Evolutionary conservation across 805 yeast species (phyloP), one percentile per base, ranked within the genome.

Genomic region (Wickerhamiella azyma): DNA sequence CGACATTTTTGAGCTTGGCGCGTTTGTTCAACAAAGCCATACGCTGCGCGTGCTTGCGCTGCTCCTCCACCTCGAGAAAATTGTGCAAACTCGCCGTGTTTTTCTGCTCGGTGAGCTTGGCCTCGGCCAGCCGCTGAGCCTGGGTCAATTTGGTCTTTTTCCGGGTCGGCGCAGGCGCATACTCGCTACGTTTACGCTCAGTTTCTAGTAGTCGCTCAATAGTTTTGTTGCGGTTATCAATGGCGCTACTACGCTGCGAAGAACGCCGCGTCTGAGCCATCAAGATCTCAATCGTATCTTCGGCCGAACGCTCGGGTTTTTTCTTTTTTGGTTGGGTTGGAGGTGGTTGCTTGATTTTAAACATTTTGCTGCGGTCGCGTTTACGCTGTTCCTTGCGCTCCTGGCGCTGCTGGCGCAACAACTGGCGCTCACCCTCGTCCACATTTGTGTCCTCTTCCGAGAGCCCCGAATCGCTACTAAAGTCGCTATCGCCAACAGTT

Each of bases 51-150:
- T 80, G 79, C 59, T 85, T 85, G 55, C 85, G 79, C 40, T 76
- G 79, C 37, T 81, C 66, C 59, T 92, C 98, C 58, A 84, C 89
- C 55, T 88, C 94, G 55, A 80, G 76, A 58, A 83, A 92, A 55
- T 74, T 69, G 51, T 81, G 77, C 52, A 92, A 66, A 2, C 96
- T 81, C 24, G 75, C 67, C 2, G 77, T 66, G 60, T 92, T 92
- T 38, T 74, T 71, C 58, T 73, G 71, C 62, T 92, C 98, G 0
- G 96, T 92, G 54, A 79, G 81, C 39, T 78, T 67, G 1, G 98
- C 97, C 59, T 85, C 92, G n/a, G 72, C 79, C 39, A 82, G 62
- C 36, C 80, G 66, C 57, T 82, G 85, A 48, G 76, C 85, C 54
- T 81, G 81, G 0, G 92, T 81, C 56, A 77, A 65, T 47, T 53